Base-by-base conservation (phyloP, 2,329 filamentous ascomycete genomes). In the Hymenoscyphus infarciens region DNA sequence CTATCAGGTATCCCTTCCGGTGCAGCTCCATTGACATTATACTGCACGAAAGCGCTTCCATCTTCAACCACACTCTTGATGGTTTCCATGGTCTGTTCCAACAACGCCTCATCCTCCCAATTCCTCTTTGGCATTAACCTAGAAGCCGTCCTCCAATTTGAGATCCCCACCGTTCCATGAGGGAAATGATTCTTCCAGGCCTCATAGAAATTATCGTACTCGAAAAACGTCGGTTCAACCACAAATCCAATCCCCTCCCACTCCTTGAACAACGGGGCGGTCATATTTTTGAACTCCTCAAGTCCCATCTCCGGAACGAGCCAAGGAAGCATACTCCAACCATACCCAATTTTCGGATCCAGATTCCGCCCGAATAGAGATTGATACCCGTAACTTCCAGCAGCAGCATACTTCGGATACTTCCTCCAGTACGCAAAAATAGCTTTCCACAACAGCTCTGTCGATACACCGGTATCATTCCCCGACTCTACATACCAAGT, bases 21-120 rank as follows among this genome's bases (percentile, higher is more conserved):
- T 22, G 33, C 38, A 13, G 56, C 55, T 58, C 56, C 56, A 49
- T 58, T 58, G n/a, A 45, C 25, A 45, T 58, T 58, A 31, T 58
- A 58, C 35, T 16, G n/a, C 19, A 58, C 39, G 5, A 49, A 38
- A 11, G 35, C 56, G 15, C 31, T 42, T 13, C 56, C 56, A 13
- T 58, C 56, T 29, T 58, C 35, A 6, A 29, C 29, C 22, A 58
- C 10, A 3, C 35, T 25, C 16, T 38, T 35, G 29, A 58, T 49
- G 1, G 56, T 45, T 11, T n/a, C 33, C 31, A 58, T 42, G 29
- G 56, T 58, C n/a, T 13, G 13, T 19, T 58, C 49, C 15, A 58
- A 31, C 5, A 31, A 19, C 19, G 5, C 56, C 13, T 31, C 27
- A 31, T 49, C 39, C 16, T 42, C 35, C 56, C 56, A 58, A 38